Conservation (phyloP, 108 stramenopile species). For the Stephanodiscus triporus region DNA sequence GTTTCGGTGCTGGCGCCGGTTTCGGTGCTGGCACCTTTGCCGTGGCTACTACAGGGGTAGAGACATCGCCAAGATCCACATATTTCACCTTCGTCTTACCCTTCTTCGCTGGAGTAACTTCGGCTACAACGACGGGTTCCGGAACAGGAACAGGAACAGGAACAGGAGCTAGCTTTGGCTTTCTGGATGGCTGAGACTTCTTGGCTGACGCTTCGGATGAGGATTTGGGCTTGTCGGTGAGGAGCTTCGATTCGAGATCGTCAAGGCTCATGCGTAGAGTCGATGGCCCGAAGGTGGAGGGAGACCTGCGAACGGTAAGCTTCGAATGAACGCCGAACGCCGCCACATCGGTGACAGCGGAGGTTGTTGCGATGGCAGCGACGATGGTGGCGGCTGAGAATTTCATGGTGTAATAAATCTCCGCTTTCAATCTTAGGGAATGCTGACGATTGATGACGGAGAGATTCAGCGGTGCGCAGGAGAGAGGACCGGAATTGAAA, state of each 20-base stretch:
- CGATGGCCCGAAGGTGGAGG: slow-evolving; percentile 18
- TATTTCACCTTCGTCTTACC: slow-evolving; percentile 12
- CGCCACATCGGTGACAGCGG: slow-evolving; percentile 41
- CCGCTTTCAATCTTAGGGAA: background rate
- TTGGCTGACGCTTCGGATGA: slow-evolving; percentile 20
- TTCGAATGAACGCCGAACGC: slow-evolving; percentile 55
- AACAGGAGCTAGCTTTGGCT: slow-evolving; percentile 45
- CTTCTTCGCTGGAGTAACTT: slow-evolving; percentile 22
- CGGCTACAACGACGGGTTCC: background rate
- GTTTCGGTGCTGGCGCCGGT: slow-evolving; percentile 41
- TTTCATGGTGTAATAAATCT: slow-evolving; percentile 55
- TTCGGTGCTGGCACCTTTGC: slow-evolving; percentile 40
- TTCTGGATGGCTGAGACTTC: slow-evolving; percentile 14
- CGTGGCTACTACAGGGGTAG: slow-evolving; percentile 32
- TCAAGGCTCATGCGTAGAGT: slow-evolving; percentile 46
- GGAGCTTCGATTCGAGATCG: slow-evolving; percentile 52
- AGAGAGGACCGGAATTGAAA: no score
- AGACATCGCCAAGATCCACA: slow-evolving; percentile 30
- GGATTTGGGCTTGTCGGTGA: slow-evolving; percentile 25
- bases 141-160: slow-evolving; percentile 39
- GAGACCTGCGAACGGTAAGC: slow-evolving; percentile 41
- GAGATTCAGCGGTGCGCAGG: no score
- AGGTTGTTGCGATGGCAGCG: slow-evolving; percentile 57
- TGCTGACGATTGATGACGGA: background rate
- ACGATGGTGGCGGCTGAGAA: slow-evolving; percentile 66